Base-by-base conservation (phyloP, 345 rosid species). In the Lepidium aucheri region DNA sequence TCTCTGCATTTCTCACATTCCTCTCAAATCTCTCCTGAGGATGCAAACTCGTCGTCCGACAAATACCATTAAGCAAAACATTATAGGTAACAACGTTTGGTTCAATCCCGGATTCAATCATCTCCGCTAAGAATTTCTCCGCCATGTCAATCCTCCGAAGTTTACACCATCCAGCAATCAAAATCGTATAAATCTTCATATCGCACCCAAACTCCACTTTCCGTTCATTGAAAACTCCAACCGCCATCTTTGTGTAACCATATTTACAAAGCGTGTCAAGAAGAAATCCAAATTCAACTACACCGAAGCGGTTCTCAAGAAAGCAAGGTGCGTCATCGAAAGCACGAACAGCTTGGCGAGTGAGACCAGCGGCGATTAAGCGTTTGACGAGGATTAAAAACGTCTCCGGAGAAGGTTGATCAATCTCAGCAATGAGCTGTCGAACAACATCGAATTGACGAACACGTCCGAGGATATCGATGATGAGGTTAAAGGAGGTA, bases 261-360 rank as follows among this genome's bases (percentile, higher is more conserved):
- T 92, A 89, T 38, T 89, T 92, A 52, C 93, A 89, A 20, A 88
- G 75, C 9, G 97, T 90, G 53, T 90, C 97, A 3, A 90, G 84
- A 67, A 90, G 70, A 68, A 73, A 87, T 11, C 83, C 77, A 36
- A 86, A 84, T 35, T 76, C 84, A 0, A 41, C 76, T 0, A 43
- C 18, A 3, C 65, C 70, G 15, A 65, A 58, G 3, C 50, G 63
- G 9, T 69, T 73, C 40, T 76, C 68, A 5, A 82, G 56, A 18
- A 90, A 93, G 39, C 77, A 78, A 0, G 76, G 75, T 74, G 86
- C 86, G 18, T 90, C 98, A 32, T 87, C 91, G 67, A 80, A 90
- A 1, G 90, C 84, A 3, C 96, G 88, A 9, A 93, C 47, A 0
- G 97, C 96, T 76, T 87, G 98, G 30, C 96, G 96, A 0, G 98